phyloP scores from a whole-genome alignment of 2,329 filamentous ascomycete genomes.

The Colletotrichum camelliae region DNA sequence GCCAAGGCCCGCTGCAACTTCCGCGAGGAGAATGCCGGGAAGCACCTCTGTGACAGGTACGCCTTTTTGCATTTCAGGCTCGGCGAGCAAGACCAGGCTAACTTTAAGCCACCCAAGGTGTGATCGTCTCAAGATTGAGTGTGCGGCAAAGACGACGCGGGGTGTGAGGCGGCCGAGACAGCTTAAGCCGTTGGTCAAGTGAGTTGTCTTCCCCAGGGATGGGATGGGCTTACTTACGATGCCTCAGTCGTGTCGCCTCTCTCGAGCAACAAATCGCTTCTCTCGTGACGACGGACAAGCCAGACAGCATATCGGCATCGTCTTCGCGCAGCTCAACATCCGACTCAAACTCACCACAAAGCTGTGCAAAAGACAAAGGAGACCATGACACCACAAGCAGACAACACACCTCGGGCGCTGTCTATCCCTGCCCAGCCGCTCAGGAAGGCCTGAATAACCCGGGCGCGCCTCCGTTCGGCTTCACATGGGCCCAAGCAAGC shows the following conservation, averaged over 20 bases:
- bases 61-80: not conserved
- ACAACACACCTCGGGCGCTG: not conserved
- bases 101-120: conserved; percentile 22
- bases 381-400: not conserved
- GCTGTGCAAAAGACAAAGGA: not conserved
- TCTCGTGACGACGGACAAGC: conserved; percentile 10
- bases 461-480: conserved; percentile 34
- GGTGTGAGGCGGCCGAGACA: conserved; percentile 36
- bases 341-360: not conserved
- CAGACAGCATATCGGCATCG: not conserved
- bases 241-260: conserved; percentile 27
- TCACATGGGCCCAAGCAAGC: conserved; percentile 44
- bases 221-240: not conserved
- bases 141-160: conserved; percentile 31
- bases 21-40: conserved; percentile 12
- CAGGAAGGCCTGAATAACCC: not conserved
- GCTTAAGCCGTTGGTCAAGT: conserved; percentile 32
- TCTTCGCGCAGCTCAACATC: not conserved
- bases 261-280: conserved; percentile 27
- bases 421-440: not conserved
- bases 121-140: conserved; percentile 30
- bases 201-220: not conserved
- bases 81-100: not conserved
- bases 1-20: conserved; percentile 22
- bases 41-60: conserved; percentile 21